Evolutionary conservation across 768 basidiomycete genomes (phyloP).

Genomic region (Amanita inopinata): DNA sequence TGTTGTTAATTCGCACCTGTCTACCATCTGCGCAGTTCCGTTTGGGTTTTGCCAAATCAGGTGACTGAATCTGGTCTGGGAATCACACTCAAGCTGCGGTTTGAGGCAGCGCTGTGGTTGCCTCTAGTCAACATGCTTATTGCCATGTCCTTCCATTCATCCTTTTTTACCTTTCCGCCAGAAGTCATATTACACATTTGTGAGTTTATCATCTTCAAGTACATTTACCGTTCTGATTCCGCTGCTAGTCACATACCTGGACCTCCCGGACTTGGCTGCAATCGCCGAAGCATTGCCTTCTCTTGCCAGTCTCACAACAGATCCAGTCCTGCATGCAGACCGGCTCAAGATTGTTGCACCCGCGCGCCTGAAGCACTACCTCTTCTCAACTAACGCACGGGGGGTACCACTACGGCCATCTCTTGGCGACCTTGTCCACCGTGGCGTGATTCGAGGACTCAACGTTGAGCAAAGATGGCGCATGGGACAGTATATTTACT

Average conservation of each 20-base stretch:
- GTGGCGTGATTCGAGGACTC: constrained; percentile 62
- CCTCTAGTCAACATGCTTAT: no score
- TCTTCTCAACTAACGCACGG: constrained; percentile 48
- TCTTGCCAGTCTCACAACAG: constrained; percentile 42
- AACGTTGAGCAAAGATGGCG: constrained; percentile 60
- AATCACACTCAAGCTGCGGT: no score
- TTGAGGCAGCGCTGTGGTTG: no score
- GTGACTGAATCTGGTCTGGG: no score
- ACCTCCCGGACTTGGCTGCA: constrained; percentile 58
- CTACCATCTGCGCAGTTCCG: no score
- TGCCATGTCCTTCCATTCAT: constrained; percentile 9
- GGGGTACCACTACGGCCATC: constrained; percentile 56
- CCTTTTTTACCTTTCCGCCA: constrained; percentile 33
- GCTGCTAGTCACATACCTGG: constrained; percentile 53
- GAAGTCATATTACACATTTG: constrained; percentile 54
- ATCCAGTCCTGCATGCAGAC: constrained; percentile 54
- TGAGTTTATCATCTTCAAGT: constrained; percentile 19
- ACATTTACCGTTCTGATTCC: background rate
- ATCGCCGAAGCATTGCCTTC: constrained; percentile 38
- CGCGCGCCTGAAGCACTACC: constrained; percentile 54
- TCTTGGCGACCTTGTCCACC: constrained; percentile 53
- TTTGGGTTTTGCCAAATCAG: no score
- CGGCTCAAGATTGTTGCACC: constrained; percentile 55
- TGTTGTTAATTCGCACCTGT: no score
- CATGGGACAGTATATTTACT: constrained; percentile 55